Conservation (phyloP, 176 grass and related monocot species). For the Sorghum bicolor region DNA sequence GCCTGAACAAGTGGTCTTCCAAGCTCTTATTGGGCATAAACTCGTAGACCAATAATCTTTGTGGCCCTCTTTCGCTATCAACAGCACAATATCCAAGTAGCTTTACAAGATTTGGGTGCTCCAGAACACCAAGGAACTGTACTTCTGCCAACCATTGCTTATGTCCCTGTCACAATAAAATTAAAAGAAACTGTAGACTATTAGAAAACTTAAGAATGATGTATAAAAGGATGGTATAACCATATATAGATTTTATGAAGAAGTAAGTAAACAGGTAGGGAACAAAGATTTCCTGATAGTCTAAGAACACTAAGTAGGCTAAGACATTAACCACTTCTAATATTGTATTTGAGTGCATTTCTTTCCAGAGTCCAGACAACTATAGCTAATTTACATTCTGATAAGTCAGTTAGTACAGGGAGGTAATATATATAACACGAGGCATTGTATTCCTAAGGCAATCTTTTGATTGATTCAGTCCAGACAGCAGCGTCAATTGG, state of each 20-base stretch:
- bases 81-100: slow-evolving; percentile 84
- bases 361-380: background rate
- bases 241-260: background rate
- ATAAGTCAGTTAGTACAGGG: background rate
- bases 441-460: background rate
- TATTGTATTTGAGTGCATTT: background rate
- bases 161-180: slow-evolving; percentile 59
- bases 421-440: background rate
- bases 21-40: slow-evolving; percentile 93
- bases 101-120: slow-evolving; percentile 95
- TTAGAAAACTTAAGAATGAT: background rate
- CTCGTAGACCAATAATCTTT: slow-evolving; percentile 84
- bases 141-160: slow-evolving; percentile 98
- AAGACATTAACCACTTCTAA: background rate
- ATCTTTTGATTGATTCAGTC: background rate
- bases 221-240: background rate
- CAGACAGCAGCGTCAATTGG: background rate
- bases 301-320: background rate
- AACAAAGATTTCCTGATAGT: background rate
- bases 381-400: background rate
- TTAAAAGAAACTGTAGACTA: slow-evolving; percentile 1
- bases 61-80: slow-evolving; percentile 65
- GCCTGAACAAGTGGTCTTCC: slow-evolving; percentile 89
- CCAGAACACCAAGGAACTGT: slow-evolving; percentile 89
- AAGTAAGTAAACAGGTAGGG: background rate